A percentile compares a stretch with the other conserved stretches of the same genome.
Evolutionary conservation across 2,329 filamentous ascomycete species (phyloP).

Genomic region (Ramularia endophylla): DNA sequence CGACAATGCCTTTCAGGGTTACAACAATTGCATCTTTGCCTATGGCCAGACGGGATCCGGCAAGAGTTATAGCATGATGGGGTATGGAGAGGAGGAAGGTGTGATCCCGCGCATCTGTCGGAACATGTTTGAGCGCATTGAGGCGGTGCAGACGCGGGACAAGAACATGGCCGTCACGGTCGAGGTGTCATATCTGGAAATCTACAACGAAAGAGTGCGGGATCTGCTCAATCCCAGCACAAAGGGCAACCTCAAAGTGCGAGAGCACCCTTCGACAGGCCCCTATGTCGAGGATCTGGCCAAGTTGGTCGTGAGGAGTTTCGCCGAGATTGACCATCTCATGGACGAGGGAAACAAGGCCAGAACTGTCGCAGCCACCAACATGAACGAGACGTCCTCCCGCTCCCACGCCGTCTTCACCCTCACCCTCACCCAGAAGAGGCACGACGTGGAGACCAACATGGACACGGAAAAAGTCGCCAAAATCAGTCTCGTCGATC

Average conservation of each 20-base stretch:
- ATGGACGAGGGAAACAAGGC: slow-evolving; percentile 99
- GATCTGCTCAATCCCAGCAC: slow-evolving; percentile 92
- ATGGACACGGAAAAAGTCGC: slow-evolving; percentile 98
- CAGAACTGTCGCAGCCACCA: slow-evolving; percentile 92
- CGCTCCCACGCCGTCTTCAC: slow-evolving; percentile 98
- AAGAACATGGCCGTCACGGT: slow-evolving; percentile 81
- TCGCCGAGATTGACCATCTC: slow-evolving; percentile 90
- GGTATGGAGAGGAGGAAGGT: slow-evolving; percentile 90
- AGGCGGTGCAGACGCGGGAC: slow-evolving; percentile 60
- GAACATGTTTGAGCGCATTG: slow-evolving; percentile 92
- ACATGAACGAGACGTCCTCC: slow-evolving; percentile 99
- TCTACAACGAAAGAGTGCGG: slow-evolving; percentile 96
- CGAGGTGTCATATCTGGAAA: slow-evolving; percentile 97
- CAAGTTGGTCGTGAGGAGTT: slow-evolving; percentile 88
- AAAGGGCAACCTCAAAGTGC: slow-evolving; percentile 93
- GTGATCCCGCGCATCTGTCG: slow-evolving; percentile 97
- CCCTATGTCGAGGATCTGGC: slow-evolving; percentile 98
- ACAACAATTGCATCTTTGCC: slow-evolving; percentile 99
- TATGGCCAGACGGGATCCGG: slow-evolving; percentile 98
- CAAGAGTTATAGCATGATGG: slow-evolving; percentile 99
- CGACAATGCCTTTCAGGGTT: slow-evolving; percentile 96
- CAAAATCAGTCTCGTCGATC: slow-evolving; percentile 95
- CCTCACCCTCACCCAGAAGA: slow-evolving; percentile 89
- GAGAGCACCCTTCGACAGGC: slow-evolving; percentile 95
- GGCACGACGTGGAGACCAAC: slow-evolving; percentile 82